phyloP scores from a whole-genome alignment of 192 early-diverging fungal species.

The Anaeromyces robustus region DNA sequence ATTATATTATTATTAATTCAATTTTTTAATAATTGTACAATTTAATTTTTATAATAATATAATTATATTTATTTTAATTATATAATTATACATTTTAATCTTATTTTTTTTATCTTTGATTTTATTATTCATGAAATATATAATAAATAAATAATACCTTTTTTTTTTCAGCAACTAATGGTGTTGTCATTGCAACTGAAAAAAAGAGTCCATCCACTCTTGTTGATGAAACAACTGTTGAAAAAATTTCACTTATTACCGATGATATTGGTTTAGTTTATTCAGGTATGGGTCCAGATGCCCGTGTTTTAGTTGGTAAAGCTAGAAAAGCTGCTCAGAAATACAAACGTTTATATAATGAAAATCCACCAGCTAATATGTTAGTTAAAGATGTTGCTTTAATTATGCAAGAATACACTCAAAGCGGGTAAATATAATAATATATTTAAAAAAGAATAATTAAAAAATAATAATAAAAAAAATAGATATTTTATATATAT shows the following conservation, averaged over 20 bases:
- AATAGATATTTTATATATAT: neutral
- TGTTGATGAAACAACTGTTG: conserved; percentile 81
- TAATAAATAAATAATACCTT: neutral
- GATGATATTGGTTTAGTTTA: conserved; percentile 95
- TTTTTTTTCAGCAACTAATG: conserved; percentile 62
- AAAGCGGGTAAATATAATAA: conserved; percentile 57
- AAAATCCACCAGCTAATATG: conserved; percentile 88
- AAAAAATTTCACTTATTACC: conserved; percentile 80
- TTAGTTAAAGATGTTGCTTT: conserved; percentile 91
- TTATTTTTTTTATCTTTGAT: too few species aligned
- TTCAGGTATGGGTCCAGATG: conserved; percentile 98
- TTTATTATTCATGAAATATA: too few species aligned
- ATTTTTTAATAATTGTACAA: too few species aligned
- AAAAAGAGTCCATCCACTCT: conserved; percentile 85
- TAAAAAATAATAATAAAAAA: too few species aligned
- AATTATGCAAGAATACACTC: conserved; percentile 98
- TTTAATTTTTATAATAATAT: too few species aligned
- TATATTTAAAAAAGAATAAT: neutral
- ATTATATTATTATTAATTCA: too few species aligned
- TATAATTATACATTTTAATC: too few species aligned
- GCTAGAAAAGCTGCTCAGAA: conserved; percentile 92
- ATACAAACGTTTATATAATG: conserved; percentile 83
- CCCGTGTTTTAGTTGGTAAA: conserved; percentile 83
- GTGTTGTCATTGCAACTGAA: conserved; percentile 95
- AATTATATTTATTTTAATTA: too few species aligned